A percentile compares a stretch with the other conserved stretches of the same genome.
Evolutionary conservation across 225 moss, liverwort and hornwort species (phyloP).

Genomic region (Bryoerythrophyllum caledonicum): DNA sequence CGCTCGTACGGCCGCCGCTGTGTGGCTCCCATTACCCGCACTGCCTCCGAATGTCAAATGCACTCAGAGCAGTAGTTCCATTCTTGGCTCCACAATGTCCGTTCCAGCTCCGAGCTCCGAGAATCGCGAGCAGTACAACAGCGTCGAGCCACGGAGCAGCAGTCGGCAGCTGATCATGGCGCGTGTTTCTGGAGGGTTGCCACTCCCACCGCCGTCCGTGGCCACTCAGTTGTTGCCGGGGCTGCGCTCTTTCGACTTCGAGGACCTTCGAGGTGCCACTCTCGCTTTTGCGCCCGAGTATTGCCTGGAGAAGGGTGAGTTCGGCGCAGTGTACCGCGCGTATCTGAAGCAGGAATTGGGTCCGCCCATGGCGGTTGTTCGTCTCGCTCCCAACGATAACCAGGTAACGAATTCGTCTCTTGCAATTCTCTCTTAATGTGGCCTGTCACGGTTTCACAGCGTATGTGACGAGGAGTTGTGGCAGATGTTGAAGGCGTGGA

Average conservation of each 20-base stretch:
- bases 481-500: slow-evolving; percentile 29
- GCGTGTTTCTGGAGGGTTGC: slow-evolving; percentile 6
- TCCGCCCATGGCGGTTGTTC: background rate
- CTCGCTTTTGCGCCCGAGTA: slow-evolving; percentile 19
- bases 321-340: slow-evolving; percentile 20
- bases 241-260: slow-evolving; percentile 22
- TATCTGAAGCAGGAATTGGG: background rate
- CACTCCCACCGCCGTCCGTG: slow-evolving; percentile 25
- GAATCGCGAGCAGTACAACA: background rate
- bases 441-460: background rate
- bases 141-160: slow-evolving; percentile 13
- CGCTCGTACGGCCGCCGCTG: background rate
- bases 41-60: background rate
- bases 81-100: background rate
- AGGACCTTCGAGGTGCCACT: slow-evolving; percentile 17
- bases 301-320: slow-evolving; percentile 25
- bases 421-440: background rate
- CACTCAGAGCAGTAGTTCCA: background rate
- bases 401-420: slow-evolving; percentile 11
- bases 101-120: background rate
- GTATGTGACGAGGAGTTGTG: background rate
- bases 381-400: slow-evolving; percentile 9
- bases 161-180: background rate
- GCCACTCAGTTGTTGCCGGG: slow-evolving; percentile 22
- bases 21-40: background rate